Evolutionary conservation across 768 basidiomycete species (phyloP), one percentile per base, ranked within the genome.

Genomic region (Rhodotorula taiwanensis): DNA sequence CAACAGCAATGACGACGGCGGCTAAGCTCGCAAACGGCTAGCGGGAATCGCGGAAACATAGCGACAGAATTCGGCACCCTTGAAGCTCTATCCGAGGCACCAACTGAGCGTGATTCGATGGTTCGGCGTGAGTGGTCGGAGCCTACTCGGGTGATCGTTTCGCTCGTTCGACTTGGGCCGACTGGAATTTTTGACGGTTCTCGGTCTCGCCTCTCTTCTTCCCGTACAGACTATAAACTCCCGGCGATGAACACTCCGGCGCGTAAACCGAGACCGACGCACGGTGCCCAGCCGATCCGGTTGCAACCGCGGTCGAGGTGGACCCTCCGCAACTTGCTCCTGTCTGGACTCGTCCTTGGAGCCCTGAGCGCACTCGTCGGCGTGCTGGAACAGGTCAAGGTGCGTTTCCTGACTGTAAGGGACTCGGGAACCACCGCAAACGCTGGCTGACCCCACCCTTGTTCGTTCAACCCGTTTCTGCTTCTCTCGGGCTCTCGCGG

Each of bases 331-430:
- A 45, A 48, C 13, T 47, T 66, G 21, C 33, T 62, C 31, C 20
- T 60, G 30, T n/a, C 54, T 23, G 65, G 47, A 18, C 33, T 68
- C 43, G 41, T 50, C 15, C 30, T 69, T 5, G 69, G 45, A 13
- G 23, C 64, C 18, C 42, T 66, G 25, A 36, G 33, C 9, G 47
- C 61, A 8, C 49, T 67, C 9, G 63, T 52, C 49, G 49, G 49
- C 14, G 55, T 61, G 13, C 50, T 73, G 16, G 70, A 71, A 52
- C 48, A 36, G 21, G 62, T 73, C 65, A 71, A 68, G 61, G 71
- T 70, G 56, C 41, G 68, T 34, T 34, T n/a, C 14, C 21, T 20
- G 21, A 49, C 31, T 23, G 18, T 20, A 8, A 14, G 15, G 18
- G n/a, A 20, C 3, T 0, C 14, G 20, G 30, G 31, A 50, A 4